phyloP scores from a whole-genome alignment of 2,329 filamentous ascomycete species.

The Fusarium keratoplasticum region DNA sequence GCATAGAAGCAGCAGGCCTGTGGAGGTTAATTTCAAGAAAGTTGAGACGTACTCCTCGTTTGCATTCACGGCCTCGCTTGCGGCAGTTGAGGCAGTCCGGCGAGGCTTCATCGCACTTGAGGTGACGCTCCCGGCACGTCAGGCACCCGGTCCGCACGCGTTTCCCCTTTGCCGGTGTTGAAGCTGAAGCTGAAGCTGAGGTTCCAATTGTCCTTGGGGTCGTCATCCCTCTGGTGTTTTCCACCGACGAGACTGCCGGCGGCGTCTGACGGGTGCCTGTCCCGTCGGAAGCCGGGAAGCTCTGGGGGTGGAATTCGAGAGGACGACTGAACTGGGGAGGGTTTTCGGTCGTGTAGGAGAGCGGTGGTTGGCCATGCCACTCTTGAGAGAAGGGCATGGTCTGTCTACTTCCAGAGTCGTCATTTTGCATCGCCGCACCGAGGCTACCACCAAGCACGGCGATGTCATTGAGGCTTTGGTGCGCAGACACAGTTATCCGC shows the following conservation, averaged over 20 bases:
- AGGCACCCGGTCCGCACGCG: slow-evolving; percentile 90
- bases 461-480: slow-evolving; percentile 30
- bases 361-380: slow-evolving; percentile 28
- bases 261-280: slow-evolving; percentile 4
- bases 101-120: slow-evolving; percentile 87
- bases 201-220: slow-evolving; percentile 10
- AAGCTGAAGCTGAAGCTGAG: slow-evolving; percentile 22
- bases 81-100: slow-evolving; percentile 80
- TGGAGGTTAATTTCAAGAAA: slow-evolving; percentile 88
- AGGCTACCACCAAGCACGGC: slow-evolving; percentile 33
- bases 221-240: slow-evolving; percentile 25
- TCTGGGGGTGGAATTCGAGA: slow-evolving; percentile 7
- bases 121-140: slow-evolving; percentile 88
- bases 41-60: slow-evolving; percentile 87
- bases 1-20: slow-evolving; percentile 69
- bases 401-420: slow-evolving; percentile 31
- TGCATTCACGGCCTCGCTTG: slow-evolving; percentile 88
- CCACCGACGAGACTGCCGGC: slow-evolving; percentile 9
- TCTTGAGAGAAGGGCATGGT: slow-evolving; percentile 22
- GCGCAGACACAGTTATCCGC: slow-evolving; percentile 29
- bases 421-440: slow-evolving; percentile 43
- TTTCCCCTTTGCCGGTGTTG: slow-evolving; percentile 62
- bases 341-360: slow-evolving; percentile 12
- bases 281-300: background rate
- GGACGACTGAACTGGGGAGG: slow-evolving; percentile 5